Evolutionary conservation across 148 eudicot species (phyloP).

Genomic region (Rhododendron ferrugineum): DNA sequence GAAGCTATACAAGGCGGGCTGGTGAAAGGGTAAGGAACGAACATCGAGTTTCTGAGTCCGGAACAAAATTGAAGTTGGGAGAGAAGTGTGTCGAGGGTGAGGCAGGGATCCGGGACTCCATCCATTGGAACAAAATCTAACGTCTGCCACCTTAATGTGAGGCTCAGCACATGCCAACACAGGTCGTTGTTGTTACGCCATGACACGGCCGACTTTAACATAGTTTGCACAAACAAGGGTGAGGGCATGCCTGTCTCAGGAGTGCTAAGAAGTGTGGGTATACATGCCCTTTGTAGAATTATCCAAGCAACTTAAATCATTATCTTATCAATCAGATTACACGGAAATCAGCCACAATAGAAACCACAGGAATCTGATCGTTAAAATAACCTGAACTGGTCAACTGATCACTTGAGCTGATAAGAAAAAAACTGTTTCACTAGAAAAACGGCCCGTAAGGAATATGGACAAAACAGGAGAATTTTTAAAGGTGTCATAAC

Average conservation of each 20-base stretch:
- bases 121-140: not conserved
- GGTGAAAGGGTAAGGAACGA: not conserved
- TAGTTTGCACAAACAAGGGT: not conserved
- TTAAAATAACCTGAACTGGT: not conserved
- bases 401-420: not conserved
- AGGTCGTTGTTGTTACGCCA: not conserved
- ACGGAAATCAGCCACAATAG: not conserved
- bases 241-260: not conserved
- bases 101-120: not conserved
- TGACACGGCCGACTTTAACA: not conserved
- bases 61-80: not conserved
- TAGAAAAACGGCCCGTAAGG: slow-evolving; percentile 2
- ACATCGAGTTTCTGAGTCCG: not conserved
- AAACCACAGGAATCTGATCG: not conserved
- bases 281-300: not conserved
- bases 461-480: not conserved
- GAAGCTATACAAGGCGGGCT: not conserved
- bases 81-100: not conserved
- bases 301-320: not conserved
- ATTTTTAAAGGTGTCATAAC: not conserved
- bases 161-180: not conserved
- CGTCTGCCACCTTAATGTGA: not conserved
- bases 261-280: not conserved
- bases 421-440: not conserved
- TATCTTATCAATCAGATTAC: not conserved